Percentiles rank a stretch among this genome's conserved stretches.
These are phyloP conservation scores for Calonectria pseudoturangicola DNA, from an alignment of 2,329 filamentous ascomycete genomes.

Conservation along the genomic window DNA sequence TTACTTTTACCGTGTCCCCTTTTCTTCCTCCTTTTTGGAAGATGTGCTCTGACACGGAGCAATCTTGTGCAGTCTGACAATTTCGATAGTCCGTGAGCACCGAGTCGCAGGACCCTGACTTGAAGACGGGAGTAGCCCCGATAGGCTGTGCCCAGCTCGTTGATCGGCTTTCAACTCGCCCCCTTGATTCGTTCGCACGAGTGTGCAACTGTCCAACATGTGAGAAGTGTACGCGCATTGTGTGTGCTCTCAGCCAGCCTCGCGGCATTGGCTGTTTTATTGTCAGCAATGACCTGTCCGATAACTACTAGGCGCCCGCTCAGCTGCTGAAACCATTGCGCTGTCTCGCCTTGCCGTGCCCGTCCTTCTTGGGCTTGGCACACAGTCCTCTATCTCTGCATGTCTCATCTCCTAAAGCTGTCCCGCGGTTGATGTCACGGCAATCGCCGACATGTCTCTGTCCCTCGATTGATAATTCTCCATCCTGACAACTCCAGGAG, in stretches of 20 bases:
- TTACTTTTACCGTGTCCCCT: constrained; percentile 39
- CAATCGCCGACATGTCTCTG: constrained; percentile 21
- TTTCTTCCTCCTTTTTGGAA: constrained; percentile 30
- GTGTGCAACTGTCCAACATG: constrained; percentile 35
- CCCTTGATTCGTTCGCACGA: constrained; percentile 42
- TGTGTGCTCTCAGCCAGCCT: constrained; percentile 38
- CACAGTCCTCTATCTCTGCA: neutral
- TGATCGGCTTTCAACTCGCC: constrained; percentile 31
- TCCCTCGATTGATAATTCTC: constrained; percentile 6
- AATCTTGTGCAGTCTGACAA: constrained; percentile 34
- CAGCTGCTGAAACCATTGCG: constrained; percentile 46
- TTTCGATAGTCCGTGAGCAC: constrained; percentile 35
- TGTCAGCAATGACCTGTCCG: constrained; percentile 44
- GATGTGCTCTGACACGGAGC: constrained; percentile 44
- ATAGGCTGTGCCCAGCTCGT: constrained; percentile 44
- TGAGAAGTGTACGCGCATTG: constrained; percentile 40
- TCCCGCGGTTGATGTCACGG: constrained; percentile 9
- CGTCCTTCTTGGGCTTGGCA: constrained; percentile 3
- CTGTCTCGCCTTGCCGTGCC: constrained; percentile 33
- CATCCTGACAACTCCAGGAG: constrained; percentile 11
- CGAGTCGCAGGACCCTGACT: constrained; percentile 40
- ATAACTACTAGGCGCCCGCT: constrained; percentile 39
- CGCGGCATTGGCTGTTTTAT: constrained; percentile 31
- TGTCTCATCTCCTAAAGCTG: constrained; percentile 20
- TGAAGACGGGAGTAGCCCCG: constrained; percentile 48